Evolutionary conservation across 208 protist species (phyloP).

Genomic region (Leishmania lainsoni): DNA sequence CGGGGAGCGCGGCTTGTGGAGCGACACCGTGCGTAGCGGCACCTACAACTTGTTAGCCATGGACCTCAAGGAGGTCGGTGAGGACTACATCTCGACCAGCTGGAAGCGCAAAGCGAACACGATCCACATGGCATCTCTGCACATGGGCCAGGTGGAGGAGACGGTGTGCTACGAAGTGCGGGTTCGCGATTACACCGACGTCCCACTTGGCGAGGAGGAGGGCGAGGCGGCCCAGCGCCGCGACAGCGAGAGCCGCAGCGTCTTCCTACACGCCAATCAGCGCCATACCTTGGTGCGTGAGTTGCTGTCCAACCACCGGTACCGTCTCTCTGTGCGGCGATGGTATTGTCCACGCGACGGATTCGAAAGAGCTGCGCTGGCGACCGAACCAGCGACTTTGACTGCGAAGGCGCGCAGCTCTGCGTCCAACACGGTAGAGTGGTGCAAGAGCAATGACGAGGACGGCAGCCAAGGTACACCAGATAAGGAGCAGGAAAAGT

Average conservation of each 20-base stretch:
- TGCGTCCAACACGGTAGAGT: slow-evolving; percentile 1
- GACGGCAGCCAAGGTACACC: background rate
- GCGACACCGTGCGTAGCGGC: slow-evolving; percentile 51
- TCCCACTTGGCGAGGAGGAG: slow-evolving; percentile 56
- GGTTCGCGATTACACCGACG: slow-evolving; percentile 73
- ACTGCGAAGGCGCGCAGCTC: slow-evolving; percentile 6
- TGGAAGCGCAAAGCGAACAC: slow-evolving; percentile 82
- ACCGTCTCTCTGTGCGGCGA: slow-evolving; percentile 80
- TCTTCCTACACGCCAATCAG: slow-evolving; percentile 58
- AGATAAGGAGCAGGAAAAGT: background rate
- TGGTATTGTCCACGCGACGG: slow-evolving; percentile 81
- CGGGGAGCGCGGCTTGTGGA: slow-evolving; percentile 72
- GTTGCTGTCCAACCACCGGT: slow-evolving; percentile 78
- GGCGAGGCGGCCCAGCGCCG: slow-evolving; percentile 15
- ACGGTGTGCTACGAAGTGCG: slow-evolving; percentile 80
- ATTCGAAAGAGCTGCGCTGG: slow-evolving; percentile 28
- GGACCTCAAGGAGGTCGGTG: slow-evolving; percentile 67
- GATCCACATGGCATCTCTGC: slow-evolving; percentile 50
- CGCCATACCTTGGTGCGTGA: slow-evolving; percentile 60
- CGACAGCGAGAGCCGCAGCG: slow-evolving; percentile 23
- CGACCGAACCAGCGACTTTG: background rate
- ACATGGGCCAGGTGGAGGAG: slow-evolving; percentile 72
- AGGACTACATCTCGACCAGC: slow-evolving; percentile 76
- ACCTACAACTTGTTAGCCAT: slow-evolving; percentile 79
- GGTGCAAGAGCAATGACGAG: background rate